A percentile compares a stretch with the other conserved stretches of the same genome.
These are phyloP conservation scores for Stephania cephalantha DNA, from an alignment of 164 flowering plant species.

Conservation along the genomic window DNA sequence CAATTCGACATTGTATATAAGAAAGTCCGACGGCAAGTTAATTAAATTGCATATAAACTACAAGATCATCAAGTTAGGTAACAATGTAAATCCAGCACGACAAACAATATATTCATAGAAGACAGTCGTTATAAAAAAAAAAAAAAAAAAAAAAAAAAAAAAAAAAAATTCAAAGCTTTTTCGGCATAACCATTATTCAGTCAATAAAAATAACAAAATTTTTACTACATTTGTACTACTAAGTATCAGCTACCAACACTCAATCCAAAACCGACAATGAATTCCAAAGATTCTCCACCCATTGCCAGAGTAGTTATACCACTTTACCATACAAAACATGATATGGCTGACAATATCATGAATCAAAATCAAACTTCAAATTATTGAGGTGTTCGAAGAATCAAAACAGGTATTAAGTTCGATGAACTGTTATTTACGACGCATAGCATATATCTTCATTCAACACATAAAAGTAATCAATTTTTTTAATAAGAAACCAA, in stretches of 20 bases:
- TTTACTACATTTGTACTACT: background rate
- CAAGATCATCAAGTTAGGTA: background rate
- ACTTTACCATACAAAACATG: too few species aligned
- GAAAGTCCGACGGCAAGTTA: background rate
- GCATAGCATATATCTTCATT: background rate
- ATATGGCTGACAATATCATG: too few species aligned
- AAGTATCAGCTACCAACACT: background rate
- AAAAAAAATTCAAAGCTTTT: background rate
- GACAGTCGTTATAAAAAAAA: too few species aligned
- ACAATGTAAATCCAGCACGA: background rate
- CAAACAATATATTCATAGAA: background rate
- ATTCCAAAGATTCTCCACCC: background rate
- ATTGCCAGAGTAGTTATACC: too few species aligned
- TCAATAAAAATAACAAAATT: background rate
- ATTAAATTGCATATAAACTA: background rate
- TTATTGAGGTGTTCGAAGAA: too few species aligned
- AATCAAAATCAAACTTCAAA: too few species aligned
- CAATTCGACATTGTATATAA: too few species aligned
- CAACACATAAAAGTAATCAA: background rate
- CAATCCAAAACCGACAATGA: background rate
- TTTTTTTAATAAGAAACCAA: background rate
- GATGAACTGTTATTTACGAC: too few species aligned
- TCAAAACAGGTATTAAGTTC: too few species aligned
- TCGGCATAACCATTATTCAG: background rate
- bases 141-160: too few species aligned